Base-by-base conservation (phyloP, 129 eudicot species). In the Smallanthus sonchifolius region DNA sequence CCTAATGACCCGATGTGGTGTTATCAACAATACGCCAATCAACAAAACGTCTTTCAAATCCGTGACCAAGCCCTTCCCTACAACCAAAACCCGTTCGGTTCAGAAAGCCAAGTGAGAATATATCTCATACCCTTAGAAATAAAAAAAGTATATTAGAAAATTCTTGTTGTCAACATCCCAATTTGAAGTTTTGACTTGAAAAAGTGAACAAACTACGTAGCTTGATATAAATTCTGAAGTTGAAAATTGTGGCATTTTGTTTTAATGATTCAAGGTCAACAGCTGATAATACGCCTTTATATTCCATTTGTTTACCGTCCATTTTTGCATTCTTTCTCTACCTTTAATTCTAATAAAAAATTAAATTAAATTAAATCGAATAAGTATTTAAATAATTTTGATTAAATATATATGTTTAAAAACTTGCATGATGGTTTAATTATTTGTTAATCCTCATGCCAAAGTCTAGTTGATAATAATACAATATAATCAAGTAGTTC, bases 391-490 rank as follows among this genome's bases (percentile, higher is more conserved):
- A 45, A 45, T 45, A 45, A 13, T 42, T 42, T 42, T 7, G 2
- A 10, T 45, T 1, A 45, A 45, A 13, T 45, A 13, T 45, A 60
- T 30, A 7, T 61, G 35, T 2, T 61, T n/a, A 14, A 72, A 15
- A 72, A 57, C 32, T 16, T 30, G n/a, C 11, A 57, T 19, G 52
- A 34, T 57, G 68, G 55, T 56, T 42, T 40, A 42, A 59, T 43
- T 59, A 73, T 28, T 59, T 43, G 34, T 73, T 60, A 73, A 60
- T 60, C 32, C 44, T 38, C 34, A 13, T 54, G 59, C 74, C 2
- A 16, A 66, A 76, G 73, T 67, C 67, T 66, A 75, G 17, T 66
- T 66, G 11, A 54, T 43, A 24, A n/a, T 15, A 52, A 28, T n/a
- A n/a, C n/a, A n/a, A n/a, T 37, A 67, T 76, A 67, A 30, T 40